Conservation (phyloP, 805 yeast species). For the Lipomyces sp. region DNA sequence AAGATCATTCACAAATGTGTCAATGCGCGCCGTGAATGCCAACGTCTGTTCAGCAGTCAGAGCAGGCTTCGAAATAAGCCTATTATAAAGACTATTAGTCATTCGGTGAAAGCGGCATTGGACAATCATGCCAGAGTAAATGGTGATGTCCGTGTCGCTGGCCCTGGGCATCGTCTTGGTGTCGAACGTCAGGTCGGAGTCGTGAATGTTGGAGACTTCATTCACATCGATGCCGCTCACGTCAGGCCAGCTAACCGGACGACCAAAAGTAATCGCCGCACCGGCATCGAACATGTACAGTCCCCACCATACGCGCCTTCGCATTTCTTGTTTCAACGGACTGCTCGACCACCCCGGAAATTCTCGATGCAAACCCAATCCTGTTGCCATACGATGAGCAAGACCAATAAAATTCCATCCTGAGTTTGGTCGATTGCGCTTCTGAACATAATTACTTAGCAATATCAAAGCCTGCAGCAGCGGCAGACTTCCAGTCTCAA, state of each 20-base stretch:
- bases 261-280: conserved; percentile 65
- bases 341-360: conserved; percentile 51
- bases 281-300: conserved; percentile 66
- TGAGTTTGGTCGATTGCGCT: conserved; percentile 67
- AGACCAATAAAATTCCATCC: conserved; percentile 72
- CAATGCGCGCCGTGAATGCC: conserved; percentile 53
- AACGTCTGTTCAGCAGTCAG: conserved; percentile 58
- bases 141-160: conserved; percentile 51
- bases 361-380: conserved; percentile 65
- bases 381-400: conserved; percentile 68
- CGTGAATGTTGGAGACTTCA: conserved; percentile 58
- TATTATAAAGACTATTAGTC: conserved; percentile 56
- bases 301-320: conserved; percentile 73
- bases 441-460: conserved; percentile 64
- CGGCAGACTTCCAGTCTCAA: conserved; percentile 65
- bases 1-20: conserved; percentile 49
- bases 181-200: conserved; percentile 47
- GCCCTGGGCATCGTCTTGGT: conserved; percentile 38
- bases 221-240: conserved; percentile 55
- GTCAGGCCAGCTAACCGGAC: conserved; percentile 62
- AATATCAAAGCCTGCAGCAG: conserved; percentile 58
- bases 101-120: conserved; percentile 57
- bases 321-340: conserved; percentile 56
- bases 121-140: conserved; percentile 62
- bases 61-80: conserved; percentile 53